A percentile compares a stretch with the other conserved stretches of the same genome.
Evolutionary conservation across 2,329 filamentous ascomycete genomes (phyloP).

Genomic region (Onygenales sp.): DNA sequence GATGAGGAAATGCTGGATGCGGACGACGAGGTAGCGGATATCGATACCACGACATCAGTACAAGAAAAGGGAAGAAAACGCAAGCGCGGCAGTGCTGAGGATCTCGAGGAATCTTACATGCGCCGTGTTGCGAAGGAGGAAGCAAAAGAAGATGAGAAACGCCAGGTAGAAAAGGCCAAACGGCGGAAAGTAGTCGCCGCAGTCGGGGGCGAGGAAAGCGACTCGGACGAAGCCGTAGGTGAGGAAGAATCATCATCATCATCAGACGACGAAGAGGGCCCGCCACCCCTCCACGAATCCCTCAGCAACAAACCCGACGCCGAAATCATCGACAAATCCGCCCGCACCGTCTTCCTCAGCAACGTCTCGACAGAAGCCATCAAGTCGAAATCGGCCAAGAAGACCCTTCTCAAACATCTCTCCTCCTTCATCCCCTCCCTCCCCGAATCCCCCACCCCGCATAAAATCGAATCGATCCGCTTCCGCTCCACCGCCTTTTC

Average conservation of each 20-base stretch:
- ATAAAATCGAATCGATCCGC: conserved; percentile 80
- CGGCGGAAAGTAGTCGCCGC: conserved; percentile 21
- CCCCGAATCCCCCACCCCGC: conserved; percentile 41
- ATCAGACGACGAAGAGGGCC: conserved; percentile 24
- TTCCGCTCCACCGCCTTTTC: conserved; percentile 90
- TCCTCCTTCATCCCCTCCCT: conserved; percentile 58
- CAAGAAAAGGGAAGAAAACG: conserved; percentile 36
- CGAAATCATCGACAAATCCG: conserved; percentile 69
- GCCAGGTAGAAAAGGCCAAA: conserved; percentile 27
- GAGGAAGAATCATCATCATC: conserved; percentile 35
- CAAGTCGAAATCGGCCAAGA: conserved; percentile 71
- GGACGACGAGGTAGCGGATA: conserved; percentile 48
- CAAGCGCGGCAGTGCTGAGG: conserved; percentile 44
- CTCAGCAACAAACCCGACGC: conserved; percentile 24
- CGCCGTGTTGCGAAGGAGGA: conserved; percentile 35
- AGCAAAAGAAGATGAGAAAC: conserved; percentile 26
- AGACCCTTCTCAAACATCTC: conserved; percentile 66
- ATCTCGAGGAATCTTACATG: conserved; percentile 37
- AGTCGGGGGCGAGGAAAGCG: conserved; percentile 21
- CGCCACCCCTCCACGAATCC: conserved; percentile 31
- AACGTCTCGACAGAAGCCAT: conserved; percentile 82
- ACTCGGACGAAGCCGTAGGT: conserved; percentile 23
- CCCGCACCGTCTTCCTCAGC: conserved; percentile 82
- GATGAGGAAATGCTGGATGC: conserved; percentile 20
- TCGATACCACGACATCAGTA: conserved; percentile 36